phyloP scores from a whole-genome alignment of 73 alveolate species.

The Symbiodinium natans region DNA sequence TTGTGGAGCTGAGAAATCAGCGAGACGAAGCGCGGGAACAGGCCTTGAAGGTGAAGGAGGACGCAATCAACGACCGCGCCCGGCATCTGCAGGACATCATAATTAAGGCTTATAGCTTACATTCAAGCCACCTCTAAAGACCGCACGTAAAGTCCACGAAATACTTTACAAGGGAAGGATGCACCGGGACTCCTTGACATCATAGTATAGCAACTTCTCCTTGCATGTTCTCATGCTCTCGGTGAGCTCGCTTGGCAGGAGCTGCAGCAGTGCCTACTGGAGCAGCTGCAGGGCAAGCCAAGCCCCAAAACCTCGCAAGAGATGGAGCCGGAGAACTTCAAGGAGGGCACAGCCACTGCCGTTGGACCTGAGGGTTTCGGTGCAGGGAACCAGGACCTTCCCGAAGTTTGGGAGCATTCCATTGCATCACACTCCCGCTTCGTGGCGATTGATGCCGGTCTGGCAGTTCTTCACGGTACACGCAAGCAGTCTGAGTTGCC shows the following conservation, averaged over 20 bases:
- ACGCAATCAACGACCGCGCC: slow-evolving; percentile 75
- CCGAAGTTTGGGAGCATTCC: slow-evolving; percentile 14
- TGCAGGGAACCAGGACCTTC: not conserved
- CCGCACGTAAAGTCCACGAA: not conserved
- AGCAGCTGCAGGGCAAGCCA: slow-evolving; percentile 71
- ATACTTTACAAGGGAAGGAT: not conserved
- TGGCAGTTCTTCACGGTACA: not conserved
- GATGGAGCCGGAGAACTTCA: not conserved
- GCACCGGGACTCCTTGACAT: not conserved
- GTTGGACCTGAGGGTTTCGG: too few relatives aligned
- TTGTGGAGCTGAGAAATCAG: slow-evolving; percentile 38
- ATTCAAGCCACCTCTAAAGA: not conserved
- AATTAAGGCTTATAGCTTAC: not conserved
- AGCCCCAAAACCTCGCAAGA: not conserved
- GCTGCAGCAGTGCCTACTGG: slow-evolving; percentile 65
- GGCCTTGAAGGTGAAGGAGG: slow-evolving; percentile 73
- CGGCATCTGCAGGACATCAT: slow-evolving; percentile 38
- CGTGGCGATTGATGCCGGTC: not conserved
- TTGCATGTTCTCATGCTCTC: not conserved
- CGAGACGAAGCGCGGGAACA: slow-evolving; percentile 73
- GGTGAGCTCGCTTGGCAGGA: slow-evolving; percentile 4
- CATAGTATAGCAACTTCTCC: not conserved
- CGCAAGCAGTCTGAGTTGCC: slow-evolving; percentile 20
- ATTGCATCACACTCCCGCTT: not conserved
- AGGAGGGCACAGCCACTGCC: not conserved